Evolutionary conservation across 1,284 basidiomycete genomes (phyloP), one percentile per base, ranked within the genome.

Genomic region (Rhodotorula sp.): DNA sequence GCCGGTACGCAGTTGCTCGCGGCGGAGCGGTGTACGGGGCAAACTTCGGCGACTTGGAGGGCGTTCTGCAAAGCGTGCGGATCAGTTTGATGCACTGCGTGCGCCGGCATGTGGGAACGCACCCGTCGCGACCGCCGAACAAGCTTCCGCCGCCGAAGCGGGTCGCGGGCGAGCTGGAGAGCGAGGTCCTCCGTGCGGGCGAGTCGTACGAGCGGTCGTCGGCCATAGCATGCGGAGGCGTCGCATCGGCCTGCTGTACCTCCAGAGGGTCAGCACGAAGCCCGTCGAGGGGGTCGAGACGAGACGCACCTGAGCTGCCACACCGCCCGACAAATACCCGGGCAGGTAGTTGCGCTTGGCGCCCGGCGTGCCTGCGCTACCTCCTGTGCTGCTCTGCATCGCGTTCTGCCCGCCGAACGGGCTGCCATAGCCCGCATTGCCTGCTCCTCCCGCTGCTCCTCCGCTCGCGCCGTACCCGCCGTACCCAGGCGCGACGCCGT

Each of bases 31-130:
- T 61, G 61, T 74, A 73, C 49, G 68, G 63, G 5, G 74, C 66
- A 34, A 66, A 66, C 61, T 74, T 74, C 27, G 77, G 77, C 46
- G 77, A 78, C 58, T 75, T 74, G n/a, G 73, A 73, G 3, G 74
- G 77, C 17, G 74, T 72, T 44, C 72, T 67, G 72, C 27, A 17
- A 12, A 9, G 25, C 4, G 0, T 7, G 16, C 8, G 5, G 21
- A 27, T 56, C 53, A 59, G 23, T 10, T 3, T 4, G 7, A 2
- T 41, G 23, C 5, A 7, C 13, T 34, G 23, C n/a, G 21, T 19
- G 16, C 13, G 54, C 41, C 16, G 2, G 16, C 46, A 23, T 23
- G 19, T 17, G 8, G 2, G 19, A 23, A 52, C 68, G 42, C 44
- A 74, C 69, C 46, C 53, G 16, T 54, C 61, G n/a, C 27, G 12